Percentiles rank a stretch among this genome's conserved stretches.
Conservation (phyloP, 2,329 filamentous ascomycete species). For the Decorospora gaudefroyi region DNA sequence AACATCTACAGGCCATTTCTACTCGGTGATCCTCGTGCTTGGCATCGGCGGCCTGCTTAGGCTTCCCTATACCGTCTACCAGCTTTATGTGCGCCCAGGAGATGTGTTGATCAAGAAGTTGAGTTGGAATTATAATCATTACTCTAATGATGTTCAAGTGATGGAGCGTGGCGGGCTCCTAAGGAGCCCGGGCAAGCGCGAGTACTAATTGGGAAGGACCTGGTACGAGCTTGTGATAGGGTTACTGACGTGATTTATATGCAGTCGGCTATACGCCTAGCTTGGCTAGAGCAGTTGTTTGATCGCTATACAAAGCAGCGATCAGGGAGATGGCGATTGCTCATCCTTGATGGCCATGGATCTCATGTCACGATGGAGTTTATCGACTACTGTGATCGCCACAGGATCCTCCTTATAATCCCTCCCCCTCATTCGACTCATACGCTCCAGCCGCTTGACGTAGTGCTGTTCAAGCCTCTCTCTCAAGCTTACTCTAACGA, state of each 20-base stretch:
- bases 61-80: neutral
- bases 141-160: neutral
- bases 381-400: neutral
- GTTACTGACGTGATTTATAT: too few species aligned
- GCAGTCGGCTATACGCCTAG: too few species aligned
- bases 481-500: neutral
- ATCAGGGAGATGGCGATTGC: neutral
- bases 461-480: neutral
- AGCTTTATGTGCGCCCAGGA: neutral
- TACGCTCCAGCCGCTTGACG: neutral
- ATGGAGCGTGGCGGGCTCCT: neutral
- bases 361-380: neutral
- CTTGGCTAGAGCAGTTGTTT: too few species aligned
- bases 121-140: neutral
- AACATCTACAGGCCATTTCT: neutral
- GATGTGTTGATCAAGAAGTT: neutral
- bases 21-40: conserved; percentile 1
- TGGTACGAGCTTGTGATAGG: neutral
- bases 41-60: neutral
- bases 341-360: neutral
- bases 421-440: neutral
- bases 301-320: too few species aligned
- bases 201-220: neutral
- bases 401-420: neutral
- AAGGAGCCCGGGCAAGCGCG: neutral